These are phyloP conservation scores for Fennellomyces sp. DNA, from an alignment of 371 early-diverging fungal genomes.

Conservation along the genomic window DNA sequence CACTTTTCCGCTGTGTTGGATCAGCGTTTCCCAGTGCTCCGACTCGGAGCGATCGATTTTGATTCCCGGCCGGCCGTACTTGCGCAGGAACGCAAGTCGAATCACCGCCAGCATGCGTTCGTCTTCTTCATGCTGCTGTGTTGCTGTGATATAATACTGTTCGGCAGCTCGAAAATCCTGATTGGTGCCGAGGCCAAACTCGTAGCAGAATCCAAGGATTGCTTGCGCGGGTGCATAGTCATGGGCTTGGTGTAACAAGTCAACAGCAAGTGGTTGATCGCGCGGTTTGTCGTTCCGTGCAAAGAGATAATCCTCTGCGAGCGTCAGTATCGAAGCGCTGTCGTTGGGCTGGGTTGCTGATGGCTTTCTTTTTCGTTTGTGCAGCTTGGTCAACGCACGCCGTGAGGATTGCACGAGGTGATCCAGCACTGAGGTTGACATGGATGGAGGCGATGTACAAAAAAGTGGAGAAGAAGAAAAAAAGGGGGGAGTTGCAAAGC, in stretches of 20 bases:
- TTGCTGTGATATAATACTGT: conserved; percentile 52
- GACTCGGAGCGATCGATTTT: conserved; percentile 70
- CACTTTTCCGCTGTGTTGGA: conserved; percentile 20
- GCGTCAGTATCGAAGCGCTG: conserved; percentile 27
- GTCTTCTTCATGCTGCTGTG: conserved; percentile 31
- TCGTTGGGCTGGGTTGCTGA: not conserved
- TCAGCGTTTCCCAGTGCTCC: conserved; percentile 49
- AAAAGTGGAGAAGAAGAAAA: not conserved
- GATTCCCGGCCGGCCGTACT: conserved; percentile 74
- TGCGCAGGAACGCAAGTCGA: conserved; percentile 68
- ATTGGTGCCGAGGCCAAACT: conserved; percentile 72
- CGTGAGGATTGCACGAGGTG: conserved; percentile 22
- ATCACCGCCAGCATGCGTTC: conserved; percentile 51
- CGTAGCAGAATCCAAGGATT: conserved; percentile 66
- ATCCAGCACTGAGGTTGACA: conserved; percentile 5
- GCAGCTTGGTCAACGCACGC: conserved; percentile 8
- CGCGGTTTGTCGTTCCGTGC: conserved; percentile 49
- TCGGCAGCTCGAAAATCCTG: conserved; percentile 58
- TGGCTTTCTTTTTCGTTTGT: not conserved
- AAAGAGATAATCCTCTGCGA: conserved; percentile 36
- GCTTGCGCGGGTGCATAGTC: conserved; percentile 50
- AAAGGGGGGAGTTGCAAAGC: not conserved
- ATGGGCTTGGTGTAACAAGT: conserved; percentile 41
- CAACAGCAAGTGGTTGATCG: conserved; percentile 43
- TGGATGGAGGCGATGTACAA: not conserved